A percentile compares a stretch with the other conserved stretches of the same genome.
phyloP scores from a whole-genome alignment of 179 eudicot species.

The Pouteria campechiana region DNA sequence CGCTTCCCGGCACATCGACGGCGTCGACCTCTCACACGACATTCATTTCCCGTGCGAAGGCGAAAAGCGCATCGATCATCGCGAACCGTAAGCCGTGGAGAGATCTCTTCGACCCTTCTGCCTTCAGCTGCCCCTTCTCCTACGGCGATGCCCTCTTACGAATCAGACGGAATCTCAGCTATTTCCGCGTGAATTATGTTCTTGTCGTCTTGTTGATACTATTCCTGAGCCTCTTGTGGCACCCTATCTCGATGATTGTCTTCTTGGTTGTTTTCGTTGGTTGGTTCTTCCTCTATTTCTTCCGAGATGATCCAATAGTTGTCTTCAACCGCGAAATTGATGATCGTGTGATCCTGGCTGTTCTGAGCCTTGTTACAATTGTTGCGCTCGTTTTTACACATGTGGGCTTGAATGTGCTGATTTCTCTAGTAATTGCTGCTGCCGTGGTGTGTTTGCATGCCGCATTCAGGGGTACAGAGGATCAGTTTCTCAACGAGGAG shows the following conservation, averaged over 20 bases:
- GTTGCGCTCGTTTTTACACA: conserved; percentile 40
- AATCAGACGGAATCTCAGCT: conserved; percentile 43
- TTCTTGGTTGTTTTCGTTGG: conserved; percentile 30
- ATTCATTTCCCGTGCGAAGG: conserved; percentile 29
- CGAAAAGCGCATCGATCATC: conserved; percentile 19
- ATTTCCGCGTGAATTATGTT: conserved; percentile 67
- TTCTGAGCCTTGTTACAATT: conserved; percentile 33
- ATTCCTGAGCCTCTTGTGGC: conserved; percentile 54
- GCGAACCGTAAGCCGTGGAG: conserved; percentile 60
- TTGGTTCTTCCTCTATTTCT: conserved; percentile 52
- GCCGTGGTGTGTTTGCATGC: conserved; percentile 38
- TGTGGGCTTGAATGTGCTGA: conserved; percentile 53
- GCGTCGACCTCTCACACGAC: conserved; percentile 7
- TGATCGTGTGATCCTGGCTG: conserved; percentile 39
- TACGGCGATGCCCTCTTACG: conserved; percentile 42
- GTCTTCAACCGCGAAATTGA: conserved; percentile 18
- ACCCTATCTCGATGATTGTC: conserved; percentile 63
- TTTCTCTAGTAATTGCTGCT: conserved; percentile 28
- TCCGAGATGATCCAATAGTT: conserved; percentile 30
- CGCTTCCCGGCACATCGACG: conserved; percentile 16
- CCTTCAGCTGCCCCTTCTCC: conserved; percentile 37
- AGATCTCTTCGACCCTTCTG: conserved; percentile 29
- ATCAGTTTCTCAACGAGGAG: conserved; percentile 48
- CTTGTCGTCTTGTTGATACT: conserved; percentile 27
- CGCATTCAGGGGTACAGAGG: conserved; percentile 38